Evolutionary conservation across 257 asterid genomes (phyloP).

Genomic region (Coffea canephora): DNA sequence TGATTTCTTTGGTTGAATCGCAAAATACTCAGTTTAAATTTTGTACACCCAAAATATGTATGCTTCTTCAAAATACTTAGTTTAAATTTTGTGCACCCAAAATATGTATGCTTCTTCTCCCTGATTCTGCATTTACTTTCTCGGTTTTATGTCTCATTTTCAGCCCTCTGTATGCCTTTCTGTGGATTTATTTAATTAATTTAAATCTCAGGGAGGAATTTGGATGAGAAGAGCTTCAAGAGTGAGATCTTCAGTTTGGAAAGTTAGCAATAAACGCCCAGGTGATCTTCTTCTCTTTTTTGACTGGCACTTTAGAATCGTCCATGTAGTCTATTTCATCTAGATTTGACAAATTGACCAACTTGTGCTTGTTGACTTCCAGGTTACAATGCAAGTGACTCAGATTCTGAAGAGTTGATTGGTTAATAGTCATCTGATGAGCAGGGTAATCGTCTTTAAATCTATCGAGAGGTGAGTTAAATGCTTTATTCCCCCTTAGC

Average conservation of each 20-base stretch:
- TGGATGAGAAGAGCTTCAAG: conserved; percentile 72
- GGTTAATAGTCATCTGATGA: conserved; percentile 31
- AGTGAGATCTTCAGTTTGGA: conserved; percentile 66
- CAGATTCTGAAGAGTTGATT: conserved; percentile 56
- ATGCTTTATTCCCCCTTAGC: not conserved
- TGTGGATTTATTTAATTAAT: conserved; percentile 12
- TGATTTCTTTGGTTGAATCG: not conserved
- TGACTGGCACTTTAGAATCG: not conserved
- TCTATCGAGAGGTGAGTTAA: conserved; percentile 30
- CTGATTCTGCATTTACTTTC: not conserved
- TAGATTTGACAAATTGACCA: not conserved
- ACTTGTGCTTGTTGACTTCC: conserved; percentile 7
- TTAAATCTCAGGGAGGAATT: conserved; percentile 44
- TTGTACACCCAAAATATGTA: too few relatives aligned
- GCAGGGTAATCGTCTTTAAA: not conserved
- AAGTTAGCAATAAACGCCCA: conserved; percentile 73
- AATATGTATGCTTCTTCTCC: not conserved
- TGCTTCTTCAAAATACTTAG: too few relatives aligned
- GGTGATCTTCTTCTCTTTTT: conserved; percentile 36
- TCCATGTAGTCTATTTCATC: not conserved
- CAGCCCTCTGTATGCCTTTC: not conserved
- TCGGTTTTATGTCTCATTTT: not conserved
- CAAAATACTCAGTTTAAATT: too few relatives aligned
- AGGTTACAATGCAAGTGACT: conserved; percentile 86
- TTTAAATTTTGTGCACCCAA: not conserved